Evolutionary conservation across 2,329 filamentous ascomycete genomes (phyloP).

Genomic region (Plectosphaerella plurivora): DNA sequence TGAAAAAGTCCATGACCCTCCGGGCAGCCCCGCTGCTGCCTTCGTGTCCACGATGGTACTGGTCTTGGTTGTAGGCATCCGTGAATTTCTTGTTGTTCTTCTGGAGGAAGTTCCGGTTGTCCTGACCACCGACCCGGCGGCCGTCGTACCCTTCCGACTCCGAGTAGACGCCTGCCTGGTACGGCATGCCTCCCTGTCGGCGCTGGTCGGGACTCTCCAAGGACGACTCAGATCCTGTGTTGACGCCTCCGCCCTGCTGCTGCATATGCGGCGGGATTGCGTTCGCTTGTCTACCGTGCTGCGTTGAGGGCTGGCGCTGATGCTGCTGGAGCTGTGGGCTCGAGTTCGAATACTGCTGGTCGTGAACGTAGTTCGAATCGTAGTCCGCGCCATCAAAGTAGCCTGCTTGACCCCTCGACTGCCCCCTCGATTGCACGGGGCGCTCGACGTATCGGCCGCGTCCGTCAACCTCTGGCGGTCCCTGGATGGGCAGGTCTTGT

Average conservation of each 20-base stretch:
- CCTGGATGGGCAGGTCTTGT: slow-evolving; percentile 48
- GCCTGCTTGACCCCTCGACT: slow-evolving; percentile 3
- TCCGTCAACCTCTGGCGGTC: slow-evolving; percentile 33
- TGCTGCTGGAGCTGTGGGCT: slow-evolving; percentile 29
- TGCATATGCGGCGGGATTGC: slow-evolving; percentile 44
- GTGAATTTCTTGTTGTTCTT: slow-evolving; percentile 86
- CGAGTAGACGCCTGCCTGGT: slow-evolving; percentile 33
- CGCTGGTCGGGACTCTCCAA: slow-evolving; percentile 32
- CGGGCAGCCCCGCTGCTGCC: slow-evolving; percentile 85
- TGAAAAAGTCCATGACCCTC: slow-evolving; percentile 98
- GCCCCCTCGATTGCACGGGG: slow-evolving; percentile 10
- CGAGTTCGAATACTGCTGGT: slow-evolving; percentile 10
- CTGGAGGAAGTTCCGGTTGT: slow-evolving; percentile 59
- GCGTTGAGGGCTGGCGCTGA: slow-evolving; percentile 34
- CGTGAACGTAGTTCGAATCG: slow-evolving; percentile 7
- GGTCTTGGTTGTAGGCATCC: slow-evolving; percentile 80
- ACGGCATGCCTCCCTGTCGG: slow-evolving; percentile 33
- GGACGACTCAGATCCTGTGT: slow-evolving; percentile 50
- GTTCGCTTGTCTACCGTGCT: slow-evolving; percentile 30
- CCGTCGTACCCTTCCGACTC: slow-evolving; percentile 38
- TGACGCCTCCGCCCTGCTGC: slow-evolving; percentile 37
- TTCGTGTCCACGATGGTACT: slow-evolving; percentile 60
- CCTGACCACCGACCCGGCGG: slow-evolving; percentile 15
- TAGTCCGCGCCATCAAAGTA: slow-evolving; percentile 3
- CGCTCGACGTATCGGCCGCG: slow-evolving; percentile 29